Conservation (phyloP, 106 monocot genomes). For the Alisma plantagoaquatica region DNA sequence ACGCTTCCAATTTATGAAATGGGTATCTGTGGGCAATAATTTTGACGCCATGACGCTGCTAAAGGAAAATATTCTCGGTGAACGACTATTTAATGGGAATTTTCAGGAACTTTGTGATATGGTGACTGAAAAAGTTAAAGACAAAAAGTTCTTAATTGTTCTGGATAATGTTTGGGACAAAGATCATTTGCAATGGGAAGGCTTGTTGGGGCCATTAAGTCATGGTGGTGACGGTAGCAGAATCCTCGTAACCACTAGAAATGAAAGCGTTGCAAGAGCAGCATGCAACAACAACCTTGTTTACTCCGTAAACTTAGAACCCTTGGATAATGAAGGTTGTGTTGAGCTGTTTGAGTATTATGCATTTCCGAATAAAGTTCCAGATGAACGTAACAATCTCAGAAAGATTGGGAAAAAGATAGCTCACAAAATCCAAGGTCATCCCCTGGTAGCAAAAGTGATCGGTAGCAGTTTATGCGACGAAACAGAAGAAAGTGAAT, state of each 20-base stretch:
- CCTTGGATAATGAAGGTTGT: background rate
- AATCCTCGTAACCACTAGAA: background rate
- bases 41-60: background rate
- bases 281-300: too few species aligned
- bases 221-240: background rate
- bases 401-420: background rate
- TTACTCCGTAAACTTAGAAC: background rate
- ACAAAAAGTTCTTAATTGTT: background rate
- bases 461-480: background rate
- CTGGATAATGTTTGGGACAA: background rate
- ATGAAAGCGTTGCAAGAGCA: too few species aligned
- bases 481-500: background rate
- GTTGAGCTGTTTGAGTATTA: background rate
- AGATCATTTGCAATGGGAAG: background rate
- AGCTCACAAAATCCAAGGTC: background rate
- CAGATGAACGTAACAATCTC: background rate
- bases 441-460: background rate
- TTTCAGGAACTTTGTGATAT: background rate
- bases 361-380: background rate
- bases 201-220: background rate
- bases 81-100: too few species aligned
- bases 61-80: too few species aligned
- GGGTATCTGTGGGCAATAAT: background rate
- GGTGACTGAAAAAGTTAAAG: background rate
- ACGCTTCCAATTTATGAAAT: constrained; percentile 1